A percentile compares a stretch with the other conserved stretches of the same genome.
phyloP scores from a whole-genome alignment of 192 early-diverging fungal genomes.

The Entomortierella parvispora region DNA sequence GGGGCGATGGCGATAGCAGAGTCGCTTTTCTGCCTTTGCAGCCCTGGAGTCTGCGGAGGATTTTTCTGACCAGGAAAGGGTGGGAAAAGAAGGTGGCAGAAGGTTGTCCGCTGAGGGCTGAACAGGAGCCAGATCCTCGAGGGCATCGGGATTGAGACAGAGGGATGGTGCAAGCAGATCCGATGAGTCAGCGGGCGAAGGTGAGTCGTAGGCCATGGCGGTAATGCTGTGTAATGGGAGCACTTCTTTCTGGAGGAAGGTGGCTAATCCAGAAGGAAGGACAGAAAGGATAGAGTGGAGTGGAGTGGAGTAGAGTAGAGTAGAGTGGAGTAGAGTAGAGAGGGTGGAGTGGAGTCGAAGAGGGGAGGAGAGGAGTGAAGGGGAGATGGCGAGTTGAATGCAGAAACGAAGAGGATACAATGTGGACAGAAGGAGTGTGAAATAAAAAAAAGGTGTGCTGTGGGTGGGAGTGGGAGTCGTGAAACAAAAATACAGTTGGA shows the following conservation, averaged over 20 bases:
- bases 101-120: constrained; percentile 37
- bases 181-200: constrained; percentile 39
- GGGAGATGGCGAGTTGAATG: not conserved
- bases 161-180: constrained; percentile 48
- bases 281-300: too few species aligned
- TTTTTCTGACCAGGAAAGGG: constrained; percentile 44
- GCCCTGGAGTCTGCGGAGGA: constrained; percentile 41
- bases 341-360: too few species aligned
- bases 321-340: too few species aligned
- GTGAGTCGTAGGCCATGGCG: constrained; percentile 55
- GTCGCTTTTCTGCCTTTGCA: constrained; percentile 44
- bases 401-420: not conserved
- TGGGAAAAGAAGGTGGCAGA: constrained; percentile 32
- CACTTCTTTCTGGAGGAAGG: too few species aligned
- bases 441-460: not conserved
- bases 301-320: not conserved
- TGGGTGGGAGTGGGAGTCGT: not conserved
- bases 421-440: not conserved
- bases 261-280: too few species aligned
- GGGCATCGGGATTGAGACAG: constrained; percentile 47
- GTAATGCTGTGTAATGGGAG: too few species aligned
- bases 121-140: constrained; percentile 47
- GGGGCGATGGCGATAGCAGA: constrained; percentile 69
- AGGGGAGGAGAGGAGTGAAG: not conserved
- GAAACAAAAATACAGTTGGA: not conserved